Conservation (phyloP, 768 basidiomycete genomes). For the Pleurotus eryngii region DNA sequence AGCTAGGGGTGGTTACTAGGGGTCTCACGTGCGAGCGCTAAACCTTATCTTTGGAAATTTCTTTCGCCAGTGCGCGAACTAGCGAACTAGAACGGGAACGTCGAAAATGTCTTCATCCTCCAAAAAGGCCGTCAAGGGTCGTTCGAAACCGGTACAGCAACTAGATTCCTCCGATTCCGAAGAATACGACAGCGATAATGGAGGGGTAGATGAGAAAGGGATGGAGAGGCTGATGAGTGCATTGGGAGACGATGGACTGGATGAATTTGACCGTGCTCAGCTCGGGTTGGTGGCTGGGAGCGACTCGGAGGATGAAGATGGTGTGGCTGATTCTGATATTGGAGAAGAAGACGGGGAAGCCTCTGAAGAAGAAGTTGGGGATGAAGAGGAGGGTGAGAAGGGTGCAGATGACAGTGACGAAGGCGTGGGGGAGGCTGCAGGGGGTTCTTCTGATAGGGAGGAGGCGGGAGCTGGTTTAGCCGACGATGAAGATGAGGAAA, state of each 20-base stretch:
- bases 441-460: slow-evolving; percentile 13
- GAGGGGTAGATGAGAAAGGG: slow-evolving; percentile 54
- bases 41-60: too few relatives aligned
- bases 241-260: slow-evolving; percentile 61
- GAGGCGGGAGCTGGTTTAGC: slow-evolving; percentile 16
- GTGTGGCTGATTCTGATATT: slow-evolving; percentile 8
- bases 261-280: slow-evolving; percentile 61
- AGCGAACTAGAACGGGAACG: too few relatives aligned
- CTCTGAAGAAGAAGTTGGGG: slow-evolving; percentile 27
- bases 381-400: slow-evolving; percentile 28
- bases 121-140: not conserved
- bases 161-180: not conserved
- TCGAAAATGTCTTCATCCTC: not conserved
- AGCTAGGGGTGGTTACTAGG: too few relatives aligned
- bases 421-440: slow-evolving; percentile 13
- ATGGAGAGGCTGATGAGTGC: slow-evolving; percentile 53
- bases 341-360: slow-evolving; percentile 23
- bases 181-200: slow-evolving; percentile 14
- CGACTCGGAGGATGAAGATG: slow-evolving; percentile 13
- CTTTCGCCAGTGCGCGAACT: too few relatives aligned
- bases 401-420: slow-evolving; percentile 24
- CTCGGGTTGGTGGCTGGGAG: slow-evolving; percentile 39
- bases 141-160: not conserved
- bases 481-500: slow-evolving; percentile 37
- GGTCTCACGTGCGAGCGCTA: too few relatives aligned